phyloP scores from a whole-genome alignment of 2,329 filamentous ascomycete species.

The Celoporthe dispersa region DNA sequence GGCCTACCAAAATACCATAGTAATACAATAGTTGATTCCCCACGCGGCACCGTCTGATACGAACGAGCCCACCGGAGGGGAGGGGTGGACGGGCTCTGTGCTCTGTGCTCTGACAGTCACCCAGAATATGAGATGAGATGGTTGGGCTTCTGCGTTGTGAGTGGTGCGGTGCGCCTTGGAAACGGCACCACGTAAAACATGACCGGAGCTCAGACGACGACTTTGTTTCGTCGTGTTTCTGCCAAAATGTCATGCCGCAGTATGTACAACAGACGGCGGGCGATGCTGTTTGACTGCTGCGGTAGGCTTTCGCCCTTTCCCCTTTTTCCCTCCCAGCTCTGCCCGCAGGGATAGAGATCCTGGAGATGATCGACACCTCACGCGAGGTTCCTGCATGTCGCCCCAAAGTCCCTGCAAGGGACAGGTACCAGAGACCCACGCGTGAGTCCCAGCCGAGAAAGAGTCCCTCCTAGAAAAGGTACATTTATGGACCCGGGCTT shows the following conservation, averaged over 20 bases:
- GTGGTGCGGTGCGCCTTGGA: not conserved
- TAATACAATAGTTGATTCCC: not conserved
- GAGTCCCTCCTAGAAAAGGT: slow-evolving; percentile 5
- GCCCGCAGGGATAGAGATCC: not conserved
- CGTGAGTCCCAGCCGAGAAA: slow-evolving; percentile 4
- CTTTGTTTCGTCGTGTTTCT: slow-evolving; percentile 1
- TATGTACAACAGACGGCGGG: not conserved
- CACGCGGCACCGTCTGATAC: not conserved
- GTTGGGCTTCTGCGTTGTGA: not conserved
- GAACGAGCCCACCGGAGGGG: not conserved
- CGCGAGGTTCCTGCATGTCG: slow-evolving; percentile 13
- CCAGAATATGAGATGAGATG: too few species aligned
- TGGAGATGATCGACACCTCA: slow-evolving; percentile 1
- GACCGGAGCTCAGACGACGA: slow-evolving; percentile 1
- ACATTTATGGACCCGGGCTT: not conserved
- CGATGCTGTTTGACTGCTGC: not conserved
- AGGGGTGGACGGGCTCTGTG: not conserved
- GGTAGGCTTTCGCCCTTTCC: not conserved
- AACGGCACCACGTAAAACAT: not conserved
- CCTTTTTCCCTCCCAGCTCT: not conserved
- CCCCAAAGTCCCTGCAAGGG: slow-evolving; percentile 11
- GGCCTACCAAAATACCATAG: not conserved
- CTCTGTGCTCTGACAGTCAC: not conserved
- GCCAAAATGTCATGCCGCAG: not conserved
- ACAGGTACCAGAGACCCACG: slow-evolving; percentile 5